Evolutionary conservation across 1,139 yeast genomes (phyloP).

Genomic region (Suhomyces panamericanus): DNA sequence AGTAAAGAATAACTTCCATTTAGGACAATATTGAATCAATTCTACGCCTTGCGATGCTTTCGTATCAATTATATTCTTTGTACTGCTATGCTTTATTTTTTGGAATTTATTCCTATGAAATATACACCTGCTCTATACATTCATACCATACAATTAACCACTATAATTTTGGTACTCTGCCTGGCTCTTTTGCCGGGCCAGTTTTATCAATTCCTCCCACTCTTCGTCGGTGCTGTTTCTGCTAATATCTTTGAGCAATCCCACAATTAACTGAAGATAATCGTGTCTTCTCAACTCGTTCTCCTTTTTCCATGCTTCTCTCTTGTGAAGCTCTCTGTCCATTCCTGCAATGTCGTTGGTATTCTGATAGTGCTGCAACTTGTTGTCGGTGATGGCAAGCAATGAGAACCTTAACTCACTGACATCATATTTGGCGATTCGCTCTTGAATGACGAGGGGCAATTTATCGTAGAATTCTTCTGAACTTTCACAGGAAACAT

Average conservation of each 20-base stretch:
- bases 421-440: slow-evolving; percentile 48
- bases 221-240: slow-evolving; percentile 40
- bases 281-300: slow-evolving; percentile 55
- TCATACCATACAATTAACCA: too few species aligned
- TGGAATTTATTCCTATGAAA: too few species aligned
- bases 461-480: slow-evolving; percentile 47
- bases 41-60: too few species aligned
- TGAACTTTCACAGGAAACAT: slow-evolving; percentile 40
- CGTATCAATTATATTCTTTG: too few species aligned
- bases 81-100: too few species aligned
- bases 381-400: slow-evolving; percentile 56
- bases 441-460: slow-evolving; percentile 43
- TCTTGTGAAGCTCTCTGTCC: slow-evolving; percentile 32
- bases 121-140: too few species aligned
- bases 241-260: slow-evolving; percentile 44
- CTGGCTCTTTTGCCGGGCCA: slow-evolving; percentile 30
- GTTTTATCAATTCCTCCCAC: slow-evolving; percentile 41
- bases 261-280: slow-evolving; percentile 53
- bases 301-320: slow-evolving; percentile 42
- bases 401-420: slow-evolving; percentile 61
- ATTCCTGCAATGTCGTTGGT: slow-evolving; percentile 38
- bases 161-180: slow-evolving; percentile 8
- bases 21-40: too few species aligned
- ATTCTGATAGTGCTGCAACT: slow-evolving; percentile 37
- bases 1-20: too few species aligned